Conservation (phyloP, 768 basidiomycete genomes). For the Podaxis rugospora region DNA sequence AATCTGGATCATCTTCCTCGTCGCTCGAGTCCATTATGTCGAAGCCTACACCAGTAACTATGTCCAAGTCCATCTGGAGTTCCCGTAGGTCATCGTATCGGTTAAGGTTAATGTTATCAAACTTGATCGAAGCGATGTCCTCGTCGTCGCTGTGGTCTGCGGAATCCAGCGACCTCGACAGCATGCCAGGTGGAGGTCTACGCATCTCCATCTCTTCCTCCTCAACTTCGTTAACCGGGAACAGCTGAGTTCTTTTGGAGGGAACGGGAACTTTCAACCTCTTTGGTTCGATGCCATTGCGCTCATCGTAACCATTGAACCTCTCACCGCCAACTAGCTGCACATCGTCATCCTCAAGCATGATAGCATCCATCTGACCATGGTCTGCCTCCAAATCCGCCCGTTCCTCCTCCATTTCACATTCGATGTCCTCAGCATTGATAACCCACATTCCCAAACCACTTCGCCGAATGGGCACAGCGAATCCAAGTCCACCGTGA, state of each 20-base stretch:
- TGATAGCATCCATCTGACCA: conserved; percentile 4
- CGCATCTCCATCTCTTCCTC: conserved; percentile 19
- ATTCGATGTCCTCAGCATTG: not conserved
- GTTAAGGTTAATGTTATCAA: conserved; percentile 2
- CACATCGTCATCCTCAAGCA: conserved; percentile 7
- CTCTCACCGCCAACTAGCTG: conserved; percentile 3
- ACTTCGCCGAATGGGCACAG: conserved; percentile 7
- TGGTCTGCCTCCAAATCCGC: not conserved
- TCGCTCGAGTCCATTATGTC: conserved; percentile 11
- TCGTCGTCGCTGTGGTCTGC: conserved; percentile 18
- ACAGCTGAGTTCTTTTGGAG: conserved; percentile 18
- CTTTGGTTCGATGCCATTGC: conserved; percentile 8
- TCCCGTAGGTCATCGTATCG: conserved; percentile 12
- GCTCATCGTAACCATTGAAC: conserved; percentile 7
- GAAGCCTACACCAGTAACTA: conserved; percentile 4
- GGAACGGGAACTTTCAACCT: not conserved
- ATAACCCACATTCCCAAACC: conserved; percentile 8
- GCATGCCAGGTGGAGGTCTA: not conserved
- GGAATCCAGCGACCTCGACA: not conserved
- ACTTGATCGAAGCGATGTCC: not conserved
- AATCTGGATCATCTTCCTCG: conserved; percentile 1
- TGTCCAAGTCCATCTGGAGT: conserved; percentile 9
- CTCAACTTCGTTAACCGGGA: conserved; percentile 38
- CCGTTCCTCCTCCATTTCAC: not conserved
- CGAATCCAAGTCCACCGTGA: conserved; percentile 5